Conservation (phyloP, 1,284 basidiomycete genomes). For the Ceratobasidium sp. region DNA sequence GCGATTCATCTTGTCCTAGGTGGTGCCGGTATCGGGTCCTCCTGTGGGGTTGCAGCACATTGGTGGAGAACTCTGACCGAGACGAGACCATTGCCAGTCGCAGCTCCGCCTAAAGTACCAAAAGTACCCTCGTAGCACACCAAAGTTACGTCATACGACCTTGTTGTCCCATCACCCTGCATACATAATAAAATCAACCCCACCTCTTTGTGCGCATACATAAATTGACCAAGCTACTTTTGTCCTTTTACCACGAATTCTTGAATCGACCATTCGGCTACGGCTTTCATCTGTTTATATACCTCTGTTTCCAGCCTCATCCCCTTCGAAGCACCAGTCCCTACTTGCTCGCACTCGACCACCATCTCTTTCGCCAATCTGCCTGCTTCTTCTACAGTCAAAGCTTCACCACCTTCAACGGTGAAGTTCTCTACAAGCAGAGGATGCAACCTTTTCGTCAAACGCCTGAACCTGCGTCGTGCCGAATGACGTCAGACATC, state of each 20-base stretch:
- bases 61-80: constrained; percentile 32
- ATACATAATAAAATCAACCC: not conserved
- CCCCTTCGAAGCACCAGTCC: constrained; percentile 16
- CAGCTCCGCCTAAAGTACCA: constrained; percentile 17
- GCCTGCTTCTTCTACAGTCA: constrained; percentile 17
- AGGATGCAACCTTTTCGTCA: constrained; percentile 1
- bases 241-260: constrained; percentile 25
- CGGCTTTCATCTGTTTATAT: constrained; percentile 31
- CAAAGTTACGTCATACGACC: not conserved
- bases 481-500: not conserved
- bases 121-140: not conserved
- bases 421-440: constrained; percentile 28
- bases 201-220: not conserved
- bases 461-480: constrained; percentile 23
- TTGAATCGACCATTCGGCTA: constrained; percentile 40
- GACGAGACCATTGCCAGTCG: constrained; percentile 2
- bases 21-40: constrained; percentile 49
- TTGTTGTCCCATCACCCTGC: not conserved
- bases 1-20: constrained; percentile 60
- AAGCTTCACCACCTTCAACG: not conserved
- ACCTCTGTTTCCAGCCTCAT: constrained; percentile 19
- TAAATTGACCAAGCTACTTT: not conserved
- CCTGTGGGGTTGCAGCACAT: constrained; percentile 38
- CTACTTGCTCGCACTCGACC: constrained; percentile 25
- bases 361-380: constrained; percentile 13